Evolutionary conservation across 2,329 filamentous ascomycete species (phyloP).

Genomic region (Aureobasidium sp.): DNA sequence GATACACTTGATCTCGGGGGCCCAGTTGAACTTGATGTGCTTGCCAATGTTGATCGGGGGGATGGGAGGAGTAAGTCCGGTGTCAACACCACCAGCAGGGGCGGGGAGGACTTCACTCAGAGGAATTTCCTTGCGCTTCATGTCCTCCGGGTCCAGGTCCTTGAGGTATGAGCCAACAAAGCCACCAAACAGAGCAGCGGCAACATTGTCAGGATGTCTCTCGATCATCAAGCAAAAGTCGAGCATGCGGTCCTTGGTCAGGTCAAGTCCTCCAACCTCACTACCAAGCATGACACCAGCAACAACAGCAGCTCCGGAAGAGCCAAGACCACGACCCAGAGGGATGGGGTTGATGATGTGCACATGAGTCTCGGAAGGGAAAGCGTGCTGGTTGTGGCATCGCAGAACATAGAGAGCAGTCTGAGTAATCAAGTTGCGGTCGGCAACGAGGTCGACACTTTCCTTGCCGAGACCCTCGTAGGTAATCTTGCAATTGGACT

Average conservation of each 20-base stretch:
- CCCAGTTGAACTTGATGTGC: conserved; percentile 93
- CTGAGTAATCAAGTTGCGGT: conserved; percentile 85
- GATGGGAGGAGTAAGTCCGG: conserved; percentile 73
- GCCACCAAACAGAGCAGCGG: conserved; percentile 87
- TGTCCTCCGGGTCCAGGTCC: conserved; percentile 80
- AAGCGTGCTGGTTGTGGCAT: conserved; percentile 78
- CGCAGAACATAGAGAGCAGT: conserved; percentile 90
- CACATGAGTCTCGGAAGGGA: conserved; percentile 79
- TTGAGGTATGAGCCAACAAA: conserved; percentile 97
- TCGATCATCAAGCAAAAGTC: conserved; percentile 97
- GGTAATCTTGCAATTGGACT: conserved; percentile 79
- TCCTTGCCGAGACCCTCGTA: conserved; percentile 78
- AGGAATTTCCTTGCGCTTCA: conserved; percentile 85
- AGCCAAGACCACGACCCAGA: conserved; percentile 84
- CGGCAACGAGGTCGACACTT: conserved; percentile 74
- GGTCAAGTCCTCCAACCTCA: conserved; percentile 70
- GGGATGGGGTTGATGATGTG: conserved; percentile 96
- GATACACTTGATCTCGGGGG: conserved; percentile 89
- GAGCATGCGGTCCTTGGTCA: conserved; percentile 74
- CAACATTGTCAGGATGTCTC: conserved; percentile 88
- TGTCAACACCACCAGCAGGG: conserved; percentile 85
- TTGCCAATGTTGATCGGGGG: conserved; percentile 91
- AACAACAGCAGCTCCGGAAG: conserved; percentile 89
- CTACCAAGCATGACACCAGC: conserved; percentile 90
- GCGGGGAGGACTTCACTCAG: conserved; percentile 86